phyloP scores from a whole-genome alignment of 352 stramenopile species.

The Globisporangium cederbergense region DNA sequence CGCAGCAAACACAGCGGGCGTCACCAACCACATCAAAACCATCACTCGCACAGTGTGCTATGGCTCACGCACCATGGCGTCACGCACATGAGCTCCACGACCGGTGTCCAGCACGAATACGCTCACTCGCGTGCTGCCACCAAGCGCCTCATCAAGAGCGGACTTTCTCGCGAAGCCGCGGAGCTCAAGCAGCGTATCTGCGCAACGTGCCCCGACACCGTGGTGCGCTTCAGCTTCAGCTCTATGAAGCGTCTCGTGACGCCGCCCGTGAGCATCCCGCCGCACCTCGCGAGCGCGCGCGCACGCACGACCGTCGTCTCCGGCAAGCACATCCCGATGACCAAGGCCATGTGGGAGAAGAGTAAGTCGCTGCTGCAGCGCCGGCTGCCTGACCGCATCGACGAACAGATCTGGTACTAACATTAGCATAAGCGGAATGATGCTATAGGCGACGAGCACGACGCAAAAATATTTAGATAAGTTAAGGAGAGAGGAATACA shows the following conservation, averaged over 20 bases:
- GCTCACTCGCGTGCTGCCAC: conserved; percentile 1
- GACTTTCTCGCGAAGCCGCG: conserved; percentile 30
- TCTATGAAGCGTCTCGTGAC: conserved; percentile 54
- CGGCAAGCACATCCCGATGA: conserved; percentile 60
- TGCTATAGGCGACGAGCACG: background rate
- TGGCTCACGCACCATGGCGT: conserved; percentile 33
- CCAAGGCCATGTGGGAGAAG: conserved; percentile 58
- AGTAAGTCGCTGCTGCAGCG: conserved; percentile 23
- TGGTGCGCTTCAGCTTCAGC: conserved; percentile 56
- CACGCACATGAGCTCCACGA: conserved; percentile 14
- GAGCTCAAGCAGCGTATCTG: conserved; percentile 61
- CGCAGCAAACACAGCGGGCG: conserved; percentile 10
- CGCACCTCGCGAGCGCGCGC: conserved; percentile 26
- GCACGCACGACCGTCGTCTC: conserved; percentile 38
- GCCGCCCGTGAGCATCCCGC: conserved; percentile 47
- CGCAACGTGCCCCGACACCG: conserved; percentile 37
- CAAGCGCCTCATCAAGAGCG: conserved; percentile 29
- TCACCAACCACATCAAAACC: conserved; percentile 18
- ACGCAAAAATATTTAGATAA: conserved; percentile 1
- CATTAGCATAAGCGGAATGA: background rate
- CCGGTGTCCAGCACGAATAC: background rate
- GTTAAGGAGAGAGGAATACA: background rate
- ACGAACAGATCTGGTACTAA: conserved; percentile 15
- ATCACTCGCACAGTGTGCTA: conserved; percentile 21
- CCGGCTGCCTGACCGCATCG: conserved; percentile 19